Evolutionary conservation across 495 filamentous ascomycete genomes (phyloP).

Genomic region (Bryoglossum gracile): DNA sequence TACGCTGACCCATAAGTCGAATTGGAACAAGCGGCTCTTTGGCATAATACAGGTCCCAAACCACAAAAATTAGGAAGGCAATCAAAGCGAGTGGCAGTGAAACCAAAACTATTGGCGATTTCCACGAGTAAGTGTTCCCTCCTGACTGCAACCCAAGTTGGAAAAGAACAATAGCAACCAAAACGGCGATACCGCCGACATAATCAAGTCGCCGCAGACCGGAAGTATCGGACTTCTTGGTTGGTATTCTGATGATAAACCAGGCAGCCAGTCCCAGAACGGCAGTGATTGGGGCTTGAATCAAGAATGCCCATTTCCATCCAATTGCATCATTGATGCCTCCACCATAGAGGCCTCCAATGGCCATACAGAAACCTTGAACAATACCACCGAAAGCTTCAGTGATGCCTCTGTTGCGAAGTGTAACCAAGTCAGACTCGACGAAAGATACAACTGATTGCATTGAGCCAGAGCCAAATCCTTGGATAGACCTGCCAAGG

Average conservation of each 20-base stretch:
- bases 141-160: conserved; percentile 74
- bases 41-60: conserved; percentile 56
- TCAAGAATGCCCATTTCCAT: conserved; percentile 67
- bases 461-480: conserved; percentile 76
- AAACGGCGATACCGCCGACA: conserved; percentile 57
- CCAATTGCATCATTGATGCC: conserved; percentile 69
- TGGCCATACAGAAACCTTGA: conserved; percentile 57
- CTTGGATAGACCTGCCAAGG: conserved; percentile 67
- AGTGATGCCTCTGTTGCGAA: conserved; percentile 71
- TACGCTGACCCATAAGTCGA: conserved; percentile 59
- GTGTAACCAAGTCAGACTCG: conserved; percentile 71
- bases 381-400: conserved; percentile 78
- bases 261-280: conserved; percentile 56
- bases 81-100: conserved; percentile 56
- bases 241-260: conserved; percentile 54
- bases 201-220: conserved; percentile 72
- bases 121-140: conserved; percentile 75
- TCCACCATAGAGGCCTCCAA: conserved; percentile 71
- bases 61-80: conserved; percentile 50
- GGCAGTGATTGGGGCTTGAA: conserved; percentile 64
- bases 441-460: conserved; percentile 75
- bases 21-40: conserved; percentile 77
- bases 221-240: conserved; percentile 54
- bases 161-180: conserved; percentile 57
- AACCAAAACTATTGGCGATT: conserved; percentile 61